A percentile compares a stretch with the other conserved stretches of the same genome.
Conservation (phyloP, 2,329 filamentous ascomycete genomes). For the Colletotrichum australisinense region DNA sequence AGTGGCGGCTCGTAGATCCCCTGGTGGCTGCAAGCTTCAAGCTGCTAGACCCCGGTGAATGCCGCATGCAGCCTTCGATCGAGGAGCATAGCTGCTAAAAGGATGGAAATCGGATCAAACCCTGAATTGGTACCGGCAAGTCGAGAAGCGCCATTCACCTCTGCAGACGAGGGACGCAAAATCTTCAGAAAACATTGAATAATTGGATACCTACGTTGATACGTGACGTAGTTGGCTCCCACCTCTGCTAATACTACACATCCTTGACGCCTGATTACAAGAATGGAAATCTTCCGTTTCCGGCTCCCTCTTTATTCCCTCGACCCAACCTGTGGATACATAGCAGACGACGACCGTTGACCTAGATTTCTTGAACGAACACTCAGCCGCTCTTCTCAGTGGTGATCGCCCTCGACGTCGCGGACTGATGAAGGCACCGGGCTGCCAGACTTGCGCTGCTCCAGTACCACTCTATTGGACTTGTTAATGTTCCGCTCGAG, state of each 20-base stretch:
- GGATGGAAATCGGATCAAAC: not conserved
- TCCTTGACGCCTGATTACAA: not conserved
- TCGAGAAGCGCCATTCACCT: not conserved
- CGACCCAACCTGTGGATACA: not conserved
- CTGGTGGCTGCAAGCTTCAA: not conserved
- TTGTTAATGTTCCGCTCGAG: slow-evolving; percentile 56
- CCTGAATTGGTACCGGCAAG: not conserved
- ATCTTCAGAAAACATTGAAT: not conserved
- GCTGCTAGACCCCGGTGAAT: not conserved
- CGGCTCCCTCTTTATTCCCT: slow-evolving; percentile 9
- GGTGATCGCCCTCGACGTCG: slow-evolving; percentile 20
- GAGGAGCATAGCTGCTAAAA: not conserved
- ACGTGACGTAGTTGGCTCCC: slow-evolving; percentile 1
- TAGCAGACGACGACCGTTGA: not conserved
- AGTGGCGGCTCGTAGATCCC: not conserved
- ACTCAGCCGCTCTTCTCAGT: not conserved
- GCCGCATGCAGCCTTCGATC: slow-evolving; percentile 8
- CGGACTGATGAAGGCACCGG: slow-evolving; percentile 37
- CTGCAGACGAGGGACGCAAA: not conserved
- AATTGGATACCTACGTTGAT: not conserved
- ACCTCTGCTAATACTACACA: not conserved
- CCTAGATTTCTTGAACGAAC: not conserved
- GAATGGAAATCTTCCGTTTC: slow-evolving; percentile 5
- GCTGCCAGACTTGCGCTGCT: slow-evolving; percentile 48
- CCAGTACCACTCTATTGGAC: slow-evolving; percentile 37